Evolutionary conservation across 2,329 filamentous ascomycete species (phyloP), one percentile per base, ranked within the genome.

Genomic region (Penicillium sp.): DNA sequence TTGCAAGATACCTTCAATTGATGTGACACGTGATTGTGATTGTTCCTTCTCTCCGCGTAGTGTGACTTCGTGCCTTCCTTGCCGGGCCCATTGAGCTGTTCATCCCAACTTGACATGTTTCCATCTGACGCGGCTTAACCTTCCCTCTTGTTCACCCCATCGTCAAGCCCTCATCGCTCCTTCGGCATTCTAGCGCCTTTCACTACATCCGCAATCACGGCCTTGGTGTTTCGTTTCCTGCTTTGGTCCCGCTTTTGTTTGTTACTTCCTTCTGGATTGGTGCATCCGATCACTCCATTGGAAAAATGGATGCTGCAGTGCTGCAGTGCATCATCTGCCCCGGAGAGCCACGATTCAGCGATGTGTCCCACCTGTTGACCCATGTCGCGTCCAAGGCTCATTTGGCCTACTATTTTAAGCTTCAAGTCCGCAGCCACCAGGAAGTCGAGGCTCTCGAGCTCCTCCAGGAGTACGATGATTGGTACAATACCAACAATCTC

Each of bases 331-430:
- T 76, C 58, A 83, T 95, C 53, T 97, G 91, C 63, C 84, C 86
- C 23, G 87, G 84, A 52, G 78, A 77, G 45, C 87, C 87, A 26
- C 78, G 70, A 19, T 96, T 96, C 69, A 94, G 88, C 40, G 91
- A 97, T 65, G 75, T 89, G 30, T 95, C 90, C 21, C 91, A 96
- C 65, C 74, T 96, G 25, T 79, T 97, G 59, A 97, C 91, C 9
- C 91, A 97, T 61, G 80, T 96, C 47, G 81, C 86, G 44, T 96
- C 90, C 50, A 96, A 96, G 63, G 85, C 86, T n/a, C 91, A 97
- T 63, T 73, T 96, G 21, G 83, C 88, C 44, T 79, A 87, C 60
- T 82, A 87, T 57, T 94, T 90, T 70, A 88, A 87, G 58, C 76
- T 88, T 36, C 83, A 87, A 56, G 79, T 95, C 51, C 80, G 79